Base-by-base conservation (phyloP, 2,329 filamentous ascomycete genomes). In the Fusarium caatingaense region DNA sequence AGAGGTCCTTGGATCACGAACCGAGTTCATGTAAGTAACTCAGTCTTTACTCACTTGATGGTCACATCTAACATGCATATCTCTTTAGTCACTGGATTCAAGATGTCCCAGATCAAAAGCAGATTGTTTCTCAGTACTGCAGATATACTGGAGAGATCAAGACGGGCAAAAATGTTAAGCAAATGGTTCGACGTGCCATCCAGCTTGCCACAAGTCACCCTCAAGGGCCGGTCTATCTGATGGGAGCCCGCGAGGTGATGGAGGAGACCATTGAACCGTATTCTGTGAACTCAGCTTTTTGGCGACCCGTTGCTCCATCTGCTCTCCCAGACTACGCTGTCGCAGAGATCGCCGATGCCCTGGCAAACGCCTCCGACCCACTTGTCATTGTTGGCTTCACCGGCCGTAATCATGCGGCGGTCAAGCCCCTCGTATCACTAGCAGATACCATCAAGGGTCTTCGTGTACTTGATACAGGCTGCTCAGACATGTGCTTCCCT, bases 151-250 rank as follows among this genome's bases (percentile, higher is more conserved):
- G 58, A 0, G 68, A 71, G 32, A 66, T 71, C 15, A 61, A 56
- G 4, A 59, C 56, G 2, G 60, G 56, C 2, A 55, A 56, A 0
- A 71, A 71, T 8, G 61, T 60, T 0, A 58, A 59, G 1, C 68
- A 71, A 13, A 56, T 71, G 49, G 56, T 59, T 11, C 50, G 48
- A 9, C 51, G 68, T 8, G 68, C 69, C 1, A 32, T 71, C 77
- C 60, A 74, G 5, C 32, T 69, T 12, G 58, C 76, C 13, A 75
- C 47, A 7, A 75, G 73, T 5, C 70, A 72, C 8, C 76, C 76
- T 1, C 63, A 76, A 16, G 76, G 76, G 0, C 76, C 76, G 1
- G 32, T 64, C 1, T 77, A 78, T 28, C 56, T 78, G 5, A 76
- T 74, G 57, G 75, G 72, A 4, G 68, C 68, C 4, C 72, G 76